Percentiles rank a stretch among this genome's conserved stretches.
These are phyloP conservation scores for Mycena maculata DNA, from an alignment of 768 basidiomycete species.

Conservation along the genomic window DNA sequence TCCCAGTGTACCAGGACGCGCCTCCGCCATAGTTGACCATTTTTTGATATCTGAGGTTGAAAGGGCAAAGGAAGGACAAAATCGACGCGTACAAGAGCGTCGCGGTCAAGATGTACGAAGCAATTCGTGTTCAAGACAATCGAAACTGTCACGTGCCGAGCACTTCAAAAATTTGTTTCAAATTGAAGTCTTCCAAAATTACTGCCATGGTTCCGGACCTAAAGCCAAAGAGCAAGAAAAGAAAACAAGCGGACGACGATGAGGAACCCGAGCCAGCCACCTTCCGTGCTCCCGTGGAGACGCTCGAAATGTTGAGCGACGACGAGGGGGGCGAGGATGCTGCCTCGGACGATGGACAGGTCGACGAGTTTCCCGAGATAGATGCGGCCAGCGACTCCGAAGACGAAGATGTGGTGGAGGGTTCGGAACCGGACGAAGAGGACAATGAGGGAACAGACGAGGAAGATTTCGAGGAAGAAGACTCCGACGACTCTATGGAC, in stretches of 20 bases:
- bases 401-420: slow-evolving; percentile 53
- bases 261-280: slow-evolving; percentile 31
- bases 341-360: slow-evolving; percentile 66
- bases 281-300: slow-evolving; percentile 33
- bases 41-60: too few relatives aligned
- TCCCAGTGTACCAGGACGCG: slow-evolving; percentile 46
- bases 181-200: slow-evolving; percentile 29
- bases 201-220: slow-evolving; percentile 46
- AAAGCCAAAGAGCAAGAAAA: slow-evolving; percentile 61
- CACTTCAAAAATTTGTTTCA: too few relatives aligned
- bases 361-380: slow-evolving; percentile 82
- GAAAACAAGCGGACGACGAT: slow-evolving; percentile 65
- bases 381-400: slow-evolving; percentile 65
- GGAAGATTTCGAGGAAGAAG: slow-evolving; percentile 42
- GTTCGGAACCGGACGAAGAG: slow-evolving; percentile 52
- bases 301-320: slow-evolving; percentile 78
- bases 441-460: slow-evolving; percentile 48
- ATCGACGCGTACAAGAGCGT: too few relatives aligned
- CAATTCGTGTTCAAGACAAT: too few relatives aligned
- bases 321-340: slow-evolving; percentile 67
- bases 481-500: slow-evolving; percentile 54
- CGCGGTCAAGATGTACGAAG: too few relatives aligned
- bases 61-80: too few relatives aligned
- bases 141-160: too few relatives aligned
- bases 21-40: slow-evolving; percentile 94